These are phyloP conservation scores for Plasmodium vivax DNA, from an alignment of 169 alveolate species.

Conservation along the genomic window DNA sequence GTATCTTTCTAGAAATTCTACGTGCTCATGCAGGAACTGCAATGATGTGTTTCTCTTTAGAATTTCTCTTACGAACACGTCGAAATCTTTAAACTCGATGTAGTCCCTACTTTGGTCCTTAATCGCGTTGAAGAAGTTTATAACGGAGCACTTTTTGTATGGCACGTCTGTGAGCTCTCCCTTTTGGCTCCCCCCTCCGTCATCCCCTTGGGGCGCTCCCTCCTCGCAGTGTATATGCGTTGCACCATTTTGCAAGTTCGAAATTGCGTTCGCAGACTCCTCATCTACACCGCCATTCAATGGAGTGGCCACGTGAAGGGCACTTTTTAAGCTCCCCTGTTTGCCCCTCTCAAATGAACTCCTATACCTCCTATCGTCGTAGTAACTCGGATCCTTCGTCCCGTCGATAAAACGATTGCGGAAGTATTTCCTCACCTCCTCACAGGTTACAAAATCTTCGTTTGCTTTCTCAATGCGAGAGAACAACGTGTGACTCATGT, in stretches of 20 bases:
- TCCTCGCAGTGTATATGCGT: not conserved
- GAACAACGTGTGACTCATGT: constrained; percentile 69
- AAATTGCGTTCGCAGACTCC: not conserved
- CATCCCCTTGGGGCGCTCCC: not conserved
- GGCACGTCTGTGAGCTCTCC: constrained; percentile 45
- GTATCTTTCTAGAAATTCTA: constrained; percentile 71
- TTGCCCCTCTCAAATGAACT: not conserved
- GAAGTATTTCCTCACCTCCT: constrained; percentile 18
- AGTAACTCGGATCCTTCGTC: constrained; percentile 68
- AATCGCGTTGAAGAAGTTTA: constrained; percentile 63
- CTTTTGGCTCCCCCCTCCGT: not conserved
- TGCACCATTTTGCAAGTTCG: not conserved
- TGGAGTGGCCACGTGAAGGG: not conserved
- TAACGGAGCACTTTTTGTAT: constrained; percentile 47
- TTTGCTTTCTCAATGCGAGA: constrained; percentile 15
- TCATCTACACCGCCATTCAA: not conserved
- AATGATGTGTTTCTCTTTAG: constrained; percentile 52
- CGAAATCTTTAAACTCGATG: constrained; percentile 63
- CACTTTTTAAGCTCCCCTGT: not conserved
- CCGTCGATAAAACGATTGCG: constrained; percentile 68
- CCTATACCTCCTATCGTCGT: constrained; percentile 38
- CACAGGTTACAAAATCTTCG: constrained; percentile 49
- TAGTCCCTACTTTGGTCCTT: constrained; percentile 28
- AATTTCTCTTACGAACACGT: constrained; percentile 52
- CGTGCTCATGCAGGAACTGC: constrained; percentile 43